Evolutionary conservation across 2,329 filamentous ascomycete species (phyloP).

Genomic region (Colletotrichum tanaceti): DNA sequence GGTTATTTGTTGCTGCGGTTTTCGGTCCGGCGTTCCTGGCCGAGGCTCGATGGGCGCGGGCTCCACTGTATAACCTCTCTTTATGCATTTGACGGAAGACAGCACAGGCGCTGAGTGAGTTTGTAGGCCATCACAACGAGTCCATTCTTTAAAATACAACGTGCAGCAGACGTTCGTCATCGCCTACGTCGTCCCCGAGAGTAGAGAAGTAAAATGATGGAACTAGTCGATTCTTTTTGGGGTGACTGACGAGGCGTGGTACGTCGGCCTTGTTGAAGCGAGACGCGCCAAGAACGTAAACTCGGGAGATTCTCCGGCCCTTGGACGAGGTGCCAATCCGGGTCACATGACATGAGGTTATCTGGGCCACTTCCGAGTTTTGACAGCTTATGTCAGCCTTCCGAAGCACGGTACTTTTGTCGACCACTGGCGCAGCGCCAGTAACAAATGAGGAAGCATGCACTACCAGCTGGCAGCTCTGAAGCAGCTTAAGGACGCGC

Average conservation of each 20-base stretch:
- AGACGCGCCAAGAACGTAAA: conserved; percentile 20
- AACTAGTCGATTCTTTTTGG: not conserved
- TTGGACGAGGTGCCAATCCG: conserved; percentile 9
- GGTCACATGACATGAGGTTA: conserved; percentile 18
- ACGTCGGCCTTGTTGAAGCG: conserved; percentile 15
- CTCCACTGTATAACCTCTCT: conserved; percentile 37
- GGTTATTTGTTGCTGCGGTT: not conserved
- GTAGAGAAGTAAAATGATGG: not conserved
- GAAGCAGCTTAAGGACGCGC: conserved; percentile 11
- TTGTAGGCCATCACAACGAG: not conserved
- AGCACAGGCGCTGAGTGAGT: not conserved
- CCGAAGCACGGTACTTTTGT: conserved; percentile 33
- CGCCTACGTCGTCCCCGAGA: conserved; percentile 1
- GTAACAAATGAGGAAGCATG: not conserved
- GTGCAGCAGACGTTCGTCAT: conserved; percentile 10
- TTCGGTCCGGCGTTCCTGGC: conserved; percentile 30
- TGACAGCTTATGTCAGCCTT: conserved; percentile 23
- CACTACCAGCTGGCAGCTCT: conserved; percentile 12
- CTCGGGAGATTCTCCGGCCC: conserved; percentile 14
- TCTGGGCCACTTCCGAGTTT: not conserved
- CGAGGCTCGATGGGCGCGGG: conserved; percentile 15
- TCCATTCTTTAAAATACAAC: not conserved
- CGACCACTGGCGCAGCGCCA: conserved; percentile 6
- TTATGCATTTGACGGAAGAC: conserved; percentile 15
- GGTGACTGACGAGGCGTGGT: conserved; percentile 25